Percentiles rank a stretch among this genome's conserved stretches.
phyloP scores from a whole-genome alignment of 805 yeast genomes.

The Sungouiozyma ichnusensis region DNA sequence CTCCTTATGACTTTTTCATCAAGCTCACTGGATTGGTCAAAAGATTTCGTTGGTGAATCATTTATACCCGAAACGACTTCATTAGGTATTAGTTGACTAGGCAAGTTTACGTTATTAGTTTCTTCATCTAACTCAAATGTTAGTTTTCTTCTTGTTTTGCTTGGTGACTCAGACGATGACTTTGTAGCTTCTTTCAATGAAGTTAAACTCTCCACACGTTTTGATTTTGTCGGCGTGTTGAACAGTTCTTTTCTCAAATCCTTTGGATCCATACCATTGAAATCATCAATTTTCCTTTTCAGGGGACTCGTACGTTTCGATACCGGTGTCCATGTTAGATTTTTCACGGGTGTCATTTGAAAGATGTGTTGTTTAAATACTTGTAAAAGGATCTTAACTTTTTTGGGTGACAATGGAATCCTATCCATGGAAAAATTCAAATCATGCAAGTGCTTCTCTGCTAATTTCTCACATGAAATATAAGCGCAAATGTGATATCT shows the following conservation, averaged over 20 bases:
- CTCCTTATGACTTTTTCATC: neutral
- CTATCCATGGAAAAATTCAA: conserved; percentile 39
- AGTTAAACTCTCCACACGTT: neutral
- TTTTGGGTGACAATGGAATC: conserved; percentile 47
- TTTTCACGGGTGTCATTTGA: conserved; percentile 25
- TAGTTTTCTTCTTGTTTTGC: conserved; percentile 23
- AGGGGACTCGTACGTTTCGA: conserved; percentile 13
- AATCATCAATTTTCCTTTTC: conserved; percentile 14
- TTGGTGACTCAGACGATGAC: neutral
- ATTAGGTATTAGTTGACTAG: no score
- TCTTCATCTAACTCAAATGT: conserved; percentile 25
- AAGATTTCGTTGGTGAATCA: neutral
- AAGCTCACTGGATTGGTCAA: neutral
- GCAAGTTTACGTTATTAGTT: conserved; percentile 4
- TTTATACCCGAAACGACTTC: neutral
- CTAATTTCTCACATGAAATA: conserved; percentile 44
- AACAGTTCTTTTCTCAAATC: conserved; percentile 21
- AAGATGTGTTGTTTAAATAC: conserved; percentile 37
- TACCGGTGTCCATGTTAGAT: conserved; percentile 24
- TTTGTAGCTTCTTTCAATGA: conserved; percentile 1
- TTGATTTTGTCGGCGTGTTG: conserved; percentile 4
- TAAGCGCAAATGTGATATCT: conserved; percentile 59
- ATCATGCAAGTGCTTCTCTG: conserved; percentile 16
- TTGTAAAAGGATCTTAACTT: conserved; percentile 33
- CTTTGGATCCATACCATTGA: conserved; percentile 22